Base-by-base conservation (phyloP, 1,284 basidiomycete genomes). In the Pholiota adiposa region DNA sequence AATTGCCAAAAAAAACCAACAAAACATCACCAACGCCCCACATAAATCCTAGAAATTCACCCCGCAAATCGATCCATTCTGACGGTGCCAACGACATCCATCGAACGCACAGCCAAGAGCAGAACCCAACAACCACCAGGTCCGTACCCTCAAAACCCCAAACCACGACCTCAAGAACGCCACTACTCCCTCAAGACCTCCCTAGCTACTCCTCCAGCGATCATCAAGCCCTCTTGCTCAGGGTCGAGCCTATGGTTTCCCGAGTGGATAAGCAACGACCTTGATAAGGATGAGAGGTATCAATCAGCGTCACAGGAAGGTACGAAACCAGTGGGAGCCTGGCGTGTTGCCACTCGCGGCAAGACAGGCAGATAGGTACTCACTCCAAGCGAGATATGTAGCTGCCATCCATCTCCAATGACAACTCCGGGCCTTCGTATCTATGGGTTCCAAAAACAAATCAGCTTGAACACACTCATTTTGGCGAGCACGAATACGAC, bases 311-410 rank as follows among this genome's bases (percentile, higher is more conserved):
- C n/a, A n/a, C n/a, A n/a, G n/a, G n/a, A n/a, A n/a, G n/a, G n/a
- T n/a, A n/a, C n/a, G n/a, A n/a, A n/a, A n/a, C n/a, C n/a, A n/a
- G n/a, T n/a, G n/a, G n/a, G n/a, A n/a, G n/a, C n/a, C n/a, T n/a
- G n/a, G n/a, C n/a, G n/a, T n/a, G n/a, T n/a, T n/a, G n/a, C n/a
- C 33, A 38, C 6, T 5, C n/a, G 23, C 12, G 14, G 4, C 23
- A 41, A 41, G n/a, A 8, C 23, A 41, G 49, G 16, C 41, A 51
- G 27, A 27, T 34, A 57, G 55, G 29, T 51, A 14, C 77, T 60
- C 54, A 79, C 79, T 82, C 79, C 19, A 82, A 69, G 38, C 77
- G 69, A 19, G 80, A 81, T 38, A 80, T 75, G 61, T 79, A 81
- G 63, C 75, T 79, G 5, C 79, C 79, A 60, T 79, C 77, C 65